Conservation (phyloP, 1,284 basidiomycete genomes). For the Cryptococcus sp. region DNA sequence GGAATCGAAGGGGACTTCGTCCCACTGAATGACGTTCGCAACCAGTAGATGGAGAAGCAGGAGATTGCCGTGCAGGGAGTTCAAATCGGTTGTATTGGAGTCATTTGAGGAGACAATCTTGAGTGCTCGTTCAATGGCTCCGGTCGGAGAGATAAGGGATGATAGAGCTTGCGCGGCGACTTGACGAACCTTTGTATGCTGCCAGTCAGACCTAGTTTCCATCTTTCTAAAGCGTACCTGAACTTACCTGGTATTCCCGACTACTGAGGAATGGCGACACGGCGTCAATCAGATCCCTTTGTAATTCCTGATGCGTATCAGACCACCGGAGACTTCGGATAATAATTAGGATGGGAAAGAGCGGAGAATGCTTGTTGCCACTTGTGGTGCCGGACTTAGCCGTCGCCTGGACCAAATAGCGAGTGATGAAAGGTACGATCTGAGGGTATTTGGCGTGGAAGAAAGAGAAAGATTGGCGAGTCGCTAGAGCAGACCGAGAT, state of each 20-base stretch:
- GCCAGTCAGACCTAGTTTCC: background rate
- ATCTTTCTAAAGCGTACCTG: background rate
- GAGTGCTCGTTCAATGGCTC: slow-evolving; percentile 23
- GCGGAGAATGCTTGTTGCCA: slow-evolving; percentile 34
- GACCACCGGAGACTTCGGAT: slow-evolving; percentile 43
- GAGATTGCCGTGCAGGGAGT: slow-evolving; percentile 40
- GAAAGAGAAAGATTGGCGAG: slow-evolving; percentile 35
- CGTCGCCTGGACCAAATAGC: slow-evolving; percentile 17
- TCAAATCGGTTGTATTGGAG: slow-evolving; percentile 17
- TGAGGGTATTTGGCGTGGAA: slow-evolving; percentile 43
- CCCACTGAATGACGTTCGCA: slow-evolving; percentile 33
- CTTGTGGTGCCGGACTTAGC: background rate
- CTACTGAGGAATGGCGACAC: slow-evolving; percentile 33
- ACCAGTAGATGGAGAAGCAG: slow-evolving; percentile 35
- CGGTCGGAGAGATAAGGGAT: slow-evolving; percentile 32
- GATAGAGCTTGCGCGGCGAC: slow-evolving; percentile 48
- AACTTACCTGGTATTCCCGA: slow-evolving; percentile 40
- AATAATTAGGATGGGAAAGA: slow-evolving; percentile 50
- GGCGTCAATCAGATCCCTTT: slow-evolving; percentile 20
- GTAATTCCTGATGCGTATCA: slow-evolving; percentile 23
- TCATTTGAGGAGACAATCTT: background rate
- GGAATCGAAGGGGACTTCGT: slow-evolving; percentile 2
- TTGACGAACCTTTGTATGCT: slow-evolving; percentile 35
- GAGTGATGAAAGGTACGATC: slow-evolving; percentile 37
- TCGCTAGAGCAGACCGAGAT: slow-evolving; percentile 32